These are phyloP conservation scores for Diaporthe citriasiana DNA, from an alignment of 2,329 filamentous ascomycete genomes.

Conservation along the genomic window DNA sequence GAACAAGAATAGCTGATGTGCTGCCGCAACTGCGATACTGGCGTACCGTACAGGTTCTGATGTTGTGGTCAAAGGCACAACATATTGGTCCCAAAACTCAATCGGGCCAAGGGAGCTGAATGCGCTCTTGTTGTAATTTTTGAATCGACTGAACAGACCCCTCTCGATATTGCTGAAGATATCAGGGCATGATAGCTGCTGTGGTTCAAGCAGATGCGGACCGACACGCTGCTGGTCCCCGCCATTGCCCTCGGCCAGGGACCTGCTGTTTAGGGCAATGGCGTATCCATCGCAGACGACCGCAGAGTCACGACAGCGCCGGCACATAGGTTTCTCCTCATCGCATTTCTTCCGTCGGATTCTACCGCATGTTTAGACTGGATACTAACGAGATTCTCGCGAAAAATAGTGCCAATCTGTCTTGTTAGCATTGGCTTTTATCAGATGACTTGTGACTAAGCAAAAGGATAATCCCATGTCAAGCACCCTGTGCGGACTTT, in stretches of 20 bases:
- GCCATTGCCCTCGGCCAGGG: background rate
- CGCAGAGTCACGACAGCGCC: conserved; percentile 1
- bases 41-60: background rate
- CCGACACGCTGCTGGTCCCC: background rate
- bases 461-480: conserved; percentile 4
- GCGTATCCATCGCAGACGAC: conserved; percentile 13
- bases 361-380: background rate
- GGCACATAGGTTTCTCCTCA: conserved; percentile 7
- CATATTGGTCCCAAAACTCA: background rate
- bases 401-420: background rate
- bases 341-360: conserved; percentile 4
- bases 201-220: background rate
- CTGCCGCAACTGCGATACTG: conserved; percentile 4
- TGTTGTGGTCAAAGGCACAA: background rate
- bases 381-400: background rate
- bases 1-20: background rate
- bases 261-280: background rate
- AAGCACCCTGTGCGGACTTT: conserved; percentile 13
- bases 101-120: conserved; percentile 6
- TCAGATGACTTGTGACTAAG: background rate
- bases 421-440: background rate
- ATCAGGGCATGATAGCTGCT: background rate
- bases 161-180: background rate
- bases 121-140: conserved; percentile 3
- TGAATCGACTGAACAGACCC: background rate